Percentiles rank a stretch among this genome's conserved stretches.
phyloP scores from a whole-genome alignment of 2,329 filamentous ascomycete species.

The Cladosporium sp. region DNA sequence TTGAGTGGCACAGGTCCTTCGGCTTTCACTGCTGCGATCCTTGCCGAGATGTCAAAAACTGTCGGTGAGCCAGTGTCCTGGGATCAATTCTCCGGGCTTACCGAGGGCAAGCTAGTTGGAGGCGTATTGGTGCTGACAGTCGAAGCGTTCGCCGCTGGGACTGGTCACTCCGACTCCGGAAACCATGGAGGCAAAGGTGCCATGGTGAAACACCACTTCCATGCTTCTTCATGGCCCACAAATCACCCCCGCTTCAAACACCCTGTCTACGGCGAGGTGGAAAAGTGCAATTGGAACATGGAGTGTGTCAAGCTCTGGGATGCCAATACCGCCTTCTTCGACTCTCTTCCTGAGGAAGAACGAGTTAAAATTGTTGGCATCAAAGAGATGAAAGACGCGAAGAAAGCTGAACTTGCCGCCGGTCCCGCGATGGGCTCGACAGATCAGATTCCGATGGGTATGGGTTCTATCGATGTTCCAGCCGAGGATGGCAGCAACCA shows the following conservation, averaged over 20 bases:
- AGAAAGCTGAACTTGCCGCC: not conserved
- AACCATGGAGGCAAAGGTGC: slow-evolving; percentile 69
- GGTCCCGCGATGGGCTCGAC: not conserved
- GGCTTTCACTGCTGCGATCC: slow-evolving; percentile 66
- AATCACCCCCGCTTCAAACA: slow-evolving; percentile 67
- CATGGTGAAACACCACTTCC: slow-evolving; percentile 73
- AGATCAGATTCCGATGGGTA: not conserved
- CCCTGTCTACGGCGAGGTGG: slow-evolving; percentile 69
- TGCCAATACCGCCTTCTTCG: slow-evolving; percentile 62
- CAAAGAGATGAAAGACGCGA: not conserved
- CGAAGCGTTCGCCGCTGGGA: slow-evolving; percentile 71
- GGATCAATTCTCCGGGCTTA: slow-evolving; percentile 66
- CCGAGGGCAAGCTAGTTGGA: slow-evolving; percentile 65
- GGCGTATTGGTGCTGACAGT: slow-evolving; percentile 69
- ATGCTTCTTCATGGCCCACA: slow-evolving; percentile 71
- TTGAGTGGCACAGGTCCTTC: slow-evolving; percentile 71
- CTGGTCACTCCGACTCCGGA: slow-evolving; percentile 72
- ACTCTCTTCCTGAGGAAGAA: slow-evolving; percentile 62
- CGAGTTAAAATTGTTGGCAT: not conserved
- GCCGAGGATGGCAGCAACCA: not conserved
- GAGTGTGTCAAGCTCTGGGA: slow-evolving; percentile 69
- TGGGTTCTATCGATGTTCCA: not conserved
- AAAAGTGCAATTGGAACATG: slow-evolving; percentile 69
- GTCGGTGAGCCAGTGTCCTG: slow-evolving; percentile 56
- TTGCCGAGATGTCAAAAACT: slow-evolving; percentile 63